Evolutionary conservation across 148 eudicot genomes (phyloP).

Genomic region (Agrostemma githago): DNA sequence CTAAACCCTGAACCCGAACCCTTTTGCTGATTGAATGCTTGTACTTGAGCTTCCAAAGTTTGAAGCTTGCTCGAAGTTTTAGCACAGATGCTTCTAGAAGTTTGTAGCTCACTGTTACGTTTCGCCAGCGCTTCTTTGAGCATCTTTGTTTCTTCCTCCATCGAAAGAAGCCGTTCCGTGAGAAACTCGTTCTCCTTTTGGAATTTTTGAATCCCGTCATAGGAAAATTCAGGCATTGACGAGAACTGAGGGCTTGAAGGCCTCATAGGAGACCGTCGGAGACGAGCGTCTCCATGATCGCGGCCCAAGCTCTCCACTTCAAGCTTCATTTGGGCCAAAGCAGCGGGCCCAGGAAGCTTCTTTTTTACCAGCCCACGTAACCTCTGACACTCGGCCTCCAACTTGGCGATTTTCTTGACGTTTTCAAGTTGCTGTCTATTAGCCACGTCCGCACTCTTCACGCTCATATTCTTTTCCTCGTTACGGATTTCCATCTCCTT

Average conservation of each 20-base stretch:
- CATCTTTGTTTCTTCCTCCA: constrained; percentile 99
- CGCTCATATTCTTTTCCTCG: constrained; percentile 95
- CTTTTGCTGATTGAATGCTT: constrained; percentile 38
- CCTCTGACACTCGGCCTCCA: constrained; percentile 97
- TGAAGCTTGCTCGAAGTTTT: constrained; percentile 84
- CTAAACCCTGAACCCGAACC: constrained; percentile 13
- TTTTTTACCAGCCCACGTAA: constrained; percentile 90
- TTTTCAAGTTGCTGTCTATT: constrained; percentile 91
- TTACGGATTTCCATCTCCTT: constrained; percentile 93
- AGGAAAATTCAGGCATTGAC: constrained; percentile 55
- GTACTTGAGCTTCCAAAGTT: constrained; percentile 65
- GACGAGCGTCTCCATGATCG: constrained; percentile 1
- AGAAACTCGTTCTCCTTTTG: constrained; percentile 79
- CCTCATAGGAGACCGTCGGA: constrained; percentile 57
- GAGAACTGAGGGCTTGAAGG: constrained; percentile 67
- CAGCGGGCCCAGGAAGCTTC: constrained; percentile 98
- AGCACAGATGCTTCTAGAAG: constrained; percentile 78
- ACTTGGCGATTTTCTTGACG: constrained; percentile 81
- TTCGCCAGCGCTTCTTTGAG: constrained; percentile 89
- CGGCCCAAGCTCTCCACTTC: constrained; percentile 91
- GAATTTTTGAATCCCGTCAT: constrained; percentile 57
- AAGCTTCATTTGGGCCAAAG: constrained; percentile 94
- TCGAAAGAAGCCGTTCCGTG: constrained; percentile 68
- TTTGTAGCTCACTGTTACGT: constrained; percentile 83
- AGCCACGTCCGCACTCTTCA: constrained; percentile 81